Conservation (phyloP, 2,329 filamentous ascomycete species). For the Stagonosporopsis cucurbitacearum region DNA sequence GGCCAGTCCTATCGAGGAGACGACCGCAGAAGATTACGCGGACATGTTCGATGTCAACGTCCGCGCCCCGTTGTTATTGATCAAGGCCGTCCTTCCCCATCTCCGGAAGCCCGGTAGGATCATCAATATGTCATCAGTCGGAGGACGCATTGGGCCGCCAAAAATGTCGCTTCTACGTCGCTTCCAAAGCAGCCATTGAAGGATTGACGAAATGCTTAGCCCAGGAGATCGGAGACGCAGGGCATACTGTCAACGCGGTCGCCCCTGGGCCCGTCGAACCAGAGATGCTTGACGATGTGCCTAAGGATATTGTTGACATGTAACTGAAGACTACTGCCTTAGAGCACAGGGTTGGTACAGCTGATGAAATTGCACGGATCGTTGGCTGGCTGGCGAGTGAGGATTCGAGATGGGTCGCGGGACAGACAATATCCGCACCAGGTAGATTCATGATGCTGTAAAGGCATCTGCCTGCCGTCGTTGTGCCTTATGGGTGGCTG, state of each 20-base stretch:
- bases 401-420: constrained; percentile 53
- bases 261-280: constrained; percentile 65
- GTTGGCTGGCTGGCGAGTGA: constrained; percentile 62
- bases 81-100: constrained; percentile 60
- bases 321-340: constrained; percentile 61
- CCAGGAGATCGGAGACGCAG: constrained; percentile 61
- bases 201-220: constrained; percentile 66
- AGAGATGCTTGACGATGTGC: constrained; percentile 63
- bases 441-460: constrained; percentile 54
- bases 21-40: constrained; percentile 58
- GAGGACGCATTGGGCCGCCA: constrained; percentile 55
- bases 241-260: constrained; percentile 67
- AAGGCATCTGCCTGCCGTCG: constrained; percentile 14
- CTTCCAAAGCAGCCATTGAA: constrained; percentile 67
- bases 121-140: constrained; percentile 66
- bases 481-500: constrained; percentile 26
- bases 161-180: constrained; percentile 60
- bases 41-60: constrained; percentile 65
- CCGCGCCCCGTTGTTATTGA: constrained; percentile 61
- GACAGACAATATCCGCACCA: constrained; percentile 63
- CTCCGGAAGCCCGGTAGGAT: constrained; percentile 59
- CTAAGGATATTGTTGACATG: constrained; percentile 56
- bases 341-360: constrained; percentile 58
- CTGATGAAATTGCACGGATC: constrained; percentile 62
- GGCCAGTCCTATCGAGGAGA: constrained; percentile 36